Base-by-base conservation (phyloP, 2,329 filamentous ascomycete genomes). In the Fusarium chaquense region DNA sequence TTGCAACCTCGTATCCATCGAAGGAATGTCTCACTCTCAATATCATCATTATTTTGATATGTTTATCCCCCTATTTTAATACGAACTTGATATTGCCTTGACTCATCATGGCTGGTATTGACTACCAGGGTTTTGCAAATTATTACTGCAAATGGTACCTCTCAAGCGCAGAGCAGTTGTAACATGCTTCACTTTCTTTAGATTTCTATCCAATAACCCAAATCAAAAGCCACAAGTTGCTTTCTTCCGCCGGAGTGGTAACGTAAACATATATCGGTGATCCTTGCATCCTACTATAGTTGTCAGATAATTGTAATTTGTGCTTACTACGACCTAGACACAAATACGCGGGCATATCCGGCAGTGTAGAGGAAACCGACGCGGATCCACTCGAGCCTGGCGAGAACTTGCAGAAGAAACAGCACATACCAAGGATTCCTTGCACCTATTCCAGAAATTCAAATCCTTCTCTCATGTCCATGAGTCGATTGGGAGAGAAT, bases 341-440 rank as follows among this genome's bases (percentile, higher is more conserved):
- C 73, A 88, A 85, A 73, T 83, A 89, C 51, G 89, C 87, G 0
- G 87, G 89, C 1, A 85, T 91, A 20, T 89, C 89, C 0, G 90
- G 90, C 38, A 85, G 82, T 57, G 85, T 92, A 52, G 86, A 90
- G 5, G 54, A 79, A 8, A 74, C 77, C 0, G 89, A 91, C 69
- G 61, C 78, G 5, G 83, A 77, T 24, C 85, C 89, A 0, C 76
- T 89, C 8, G 79, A 0, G 89, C 90, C 28, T 86, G 86, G 82
- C 84, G 90, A 16, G 89, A 91, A 76, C 80, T 92, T 24, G 72
- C 76, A 7, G 89, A 91, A 74, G 89, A 91, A 75, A 91, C 89
- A 0, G 81, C 80, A 2, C 81, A 91, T 15, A 84, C 82, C 0
- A 67, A 79, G 0, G 72, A 78, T 0, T 81, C 82, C 0, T 73